Evolutionary conservation across 2,329 filamentous ascomycete species (phyloP), one percentile per base, ranked within the genome.

Genomic region (Albifimbria verrucaria): DNA sequence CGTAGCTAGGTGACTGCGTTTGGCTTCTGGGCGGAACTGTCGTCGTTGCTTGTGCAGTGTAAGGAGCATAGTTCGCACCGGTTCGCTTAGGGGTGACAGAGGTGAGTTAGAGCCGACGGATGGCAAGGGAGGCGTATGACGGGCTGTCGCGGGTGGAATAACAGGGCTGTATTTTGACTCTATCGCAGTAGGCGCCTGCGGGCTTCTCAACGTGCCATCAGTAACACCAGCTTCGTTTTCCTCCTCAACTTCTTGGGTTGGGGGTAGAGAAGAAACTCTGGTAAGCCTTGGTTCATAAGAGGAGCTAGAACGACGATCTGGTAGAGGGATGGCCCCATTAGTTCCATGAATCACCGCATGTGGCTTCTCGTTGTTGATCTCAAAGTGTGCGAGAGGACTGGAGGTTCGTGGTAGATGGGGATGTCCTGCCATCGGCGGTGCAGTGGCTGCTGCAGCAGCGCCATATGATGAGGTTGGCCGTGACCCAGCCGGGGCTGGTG

Each of bases 381-480:
- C 84, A 54, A 85, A 86, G 59, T 87, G 82, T 6, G 84, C 84
- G 54, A 87, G 67, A 1, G 85, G 85, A 57, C 85, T 88, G 2
- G 84, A 87, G 2, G 85, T 87, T 57, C 85, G 75, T 9, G 85
- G 84, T 56, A 83, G 77, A 61, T 87, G 82, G 46, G 82, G 72
- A 41, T 86, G 70, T 36, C 76, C 67, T 15, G 80, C 71, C n/a
- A n/a, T n/a, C n/a, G n/a, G n/a, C 23, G 78, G 74, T 9, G 76
- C 15, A 39, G 32, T 68, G 1, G 71, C 65, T 20, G 67, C 69
- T 7, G 71, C 61, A 23, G 65, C 58, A 24, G 68, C 51, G 55
- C 68, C 67, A 18, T 72, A 74, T 18, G 80, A 77, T 45, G 67
- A 72, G n/a, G 70, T 67, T 2, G 72, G 68, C 12, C 78, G 74